A percentile compares a stretch with the other conserved stretches of the same genome.
These are phyloP conservation scores for Aspergillus hancockii DNA, from an alignment of 495 filamentous ascomycete genomes.

Conservation along the genomic window DNA sequence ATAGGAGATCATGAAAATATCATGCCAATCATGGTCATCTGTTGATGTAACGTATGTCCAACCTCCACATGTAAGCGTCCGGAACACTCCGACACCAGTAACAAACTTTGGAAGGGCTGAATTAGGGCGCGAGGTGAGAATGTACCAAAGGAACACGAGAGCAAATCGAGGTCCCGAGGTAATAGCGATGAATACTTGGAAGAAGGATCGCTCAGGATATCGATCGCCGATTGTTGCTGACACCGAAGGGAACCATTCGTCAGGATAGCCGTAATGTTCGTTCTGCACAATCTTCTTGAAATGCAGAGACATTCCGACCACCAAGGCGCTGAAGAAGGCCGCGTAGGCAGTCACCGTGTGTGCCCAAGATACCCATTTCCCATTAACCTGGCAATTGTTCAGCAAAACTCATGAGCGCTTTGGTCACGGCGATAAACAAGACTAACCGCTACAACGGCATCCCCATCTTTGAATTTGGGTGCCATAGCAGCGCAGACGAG, in stretches of 20 bases:
- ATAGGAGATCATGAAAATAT: constrained; percentile 99
- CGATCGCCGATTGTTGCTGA: constrained; percentile 98
- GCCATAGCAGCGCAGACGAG: constrained; percentile 58
- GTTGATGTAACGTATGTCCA: constrained; percentile 99
- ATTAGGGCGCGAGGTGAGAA: constrained; percentile 77
- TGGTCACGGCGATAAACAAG: constrained; percentile 15
- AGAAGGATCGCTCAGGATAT: constrained; percentile 95
- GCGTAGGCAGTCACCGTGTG: constrained; percentile 86
- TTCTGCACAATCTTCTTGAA: constrained; percentile 98
- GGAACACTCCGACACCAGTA: constrained; percentile 76
- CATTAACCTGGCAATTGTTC: constrained; percentile 61
- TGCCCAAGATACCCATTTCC: constrained; percentile 86
- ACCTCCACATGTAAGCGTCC: constrained; percentile 92
- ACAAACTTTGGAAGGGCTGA: constrained; percentile 78
- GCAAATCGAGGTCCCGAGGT: constrained; percentile 93
- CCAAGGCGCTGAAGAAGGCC: constrained; percentile 87
- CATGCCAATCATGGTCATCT: constrained; percentile 98
- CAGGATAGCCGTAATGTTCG: constrained; percentile 92
- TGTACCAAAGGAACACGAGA: constrained; percentile 89
- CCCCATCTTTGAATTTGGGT: constrained; percentile 86
- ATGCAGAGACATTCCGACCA: constrained; percentile 83
- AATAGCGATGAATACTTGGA: constrained; percentile 95
- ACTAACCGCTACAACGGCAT: constrained; percentile 72
- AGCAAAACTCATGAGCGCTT: constrained; percentile 9
- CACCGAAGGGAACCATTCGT: constrained; percentile 99